Evolutionary conservation across 371 early-diverging fungal species (phyloP).

Genomic region (Zychaea mexicana): DNA sequence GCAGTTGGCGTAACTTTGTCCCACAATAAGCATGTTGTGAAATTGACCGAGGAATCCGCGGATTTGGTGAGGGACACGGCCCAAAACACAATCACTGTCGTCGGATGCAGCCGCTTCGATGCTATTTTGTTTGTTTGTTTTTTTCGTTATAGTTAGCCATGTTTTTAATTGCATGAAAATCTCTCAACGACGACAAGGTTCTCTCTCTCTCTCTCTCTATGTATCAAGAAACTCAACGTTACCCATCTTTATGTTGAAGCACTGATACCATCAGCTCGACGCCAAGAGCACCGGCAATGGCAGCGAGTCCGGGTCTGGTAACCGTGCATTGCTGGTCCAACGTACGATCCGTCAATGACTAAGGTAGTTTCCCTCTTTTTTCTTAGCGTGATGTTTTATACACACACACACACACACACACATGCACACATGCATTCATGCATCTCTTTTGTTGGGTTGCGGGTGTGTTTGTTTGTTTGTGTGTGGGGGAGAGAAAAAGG

Average conservation of each 20-base stretch:
- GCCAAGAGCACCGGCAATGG: slow-evolving; percentile 83
- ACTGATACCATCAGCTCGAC: slow-evolving; percentile 91
- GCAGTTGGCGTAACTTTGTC: slow-evolving; percentile 86
- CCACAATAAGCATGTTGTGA: slow-evolving; percentile 81
- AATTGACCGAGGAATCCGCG: slow-evolving; percentile 89
- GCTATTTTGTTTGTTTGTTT: background rate
- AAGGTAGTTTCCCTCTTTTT: background rate
- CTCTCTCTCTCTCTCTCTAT: background rate
- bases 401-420: no score
- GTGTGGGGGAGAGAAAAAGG: no score
- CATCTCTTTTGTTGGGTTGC: no score
- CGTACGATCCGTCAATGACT: slow-evolving; percentile 92
- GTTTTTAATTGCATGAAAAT: background rate
- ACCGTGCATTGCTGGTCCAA: slow-evolving; percentile 98
- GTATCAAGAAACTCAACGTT: slow-evolving; percentile 13
- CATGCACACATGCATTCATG: no score
- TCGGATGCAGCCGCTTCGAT: slow-evolving; percentile 24
- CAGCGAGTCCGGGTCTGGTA: slow-evolving; percentile 92
- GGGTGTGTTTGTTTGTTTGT: no score
- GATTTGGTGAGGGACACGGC: slow-evolving; percentile 90
- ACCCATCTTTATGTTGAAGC: slow-evolving; percentile 84
- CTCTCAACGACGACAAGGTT: background rate
- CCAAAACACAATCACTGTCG: slow-evolving; percentile 49
- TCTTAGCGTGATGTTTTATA: no score
- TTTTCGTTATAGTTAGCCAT: no score